These are phyloP conservation scores for Ambrosia artemisiifolia DNA, from an alignment of 129 eudicot species.

Conservation along the genomic window DNA sequence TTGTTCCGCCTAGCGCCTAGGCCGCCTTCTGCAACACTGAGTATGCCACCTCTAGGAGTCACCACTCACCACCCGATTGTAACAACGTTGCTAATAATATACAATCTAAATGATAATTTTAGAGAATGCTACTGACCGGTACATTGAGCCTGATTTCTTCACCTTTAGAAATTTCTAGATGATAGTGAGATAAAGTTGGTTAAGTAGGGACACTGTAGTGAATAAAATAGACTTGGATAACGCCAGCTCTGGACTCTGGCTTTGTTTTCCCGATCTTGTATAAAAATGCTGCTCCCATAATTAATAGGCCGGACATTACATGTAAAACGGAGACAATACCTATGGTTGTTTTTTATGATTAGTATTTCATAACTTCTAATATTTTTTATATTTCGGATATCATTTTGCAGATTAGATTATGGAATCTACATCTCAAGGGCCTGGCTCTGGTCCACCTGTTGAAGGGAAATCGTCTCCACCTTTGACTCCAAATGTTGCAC, in stretches of 20 bases:
- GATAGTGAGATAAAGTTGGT: not conserved
- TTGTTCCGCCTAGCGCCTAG: too few species aligned
- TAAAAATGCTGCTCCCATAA: not conserved
- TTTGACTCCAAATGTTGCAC: slow-evolving; percentile 23
- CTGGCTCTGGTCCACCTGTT: slow-evolving; percentile 27
- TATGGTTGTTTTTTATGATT: slow-evolving; percentile 1
- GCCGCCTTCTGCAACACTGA: too few species aligned
- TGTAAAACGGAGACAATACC: not conserved
- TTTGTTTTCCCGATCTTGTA: slow-evolving; percentile 6
- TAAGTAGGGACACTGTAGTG: not conserved
- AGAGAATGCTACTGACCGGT: not conserved
- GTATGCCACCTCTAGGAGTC: not conserved
- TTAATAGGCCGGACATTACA: not conserved
- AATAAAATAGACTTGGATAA: not conserved
- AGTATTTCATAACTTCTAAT: not conserved
- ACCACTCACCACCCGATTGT: not conserved
- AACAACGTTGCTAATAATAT: not conserved
- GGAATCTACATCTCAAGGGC: slow-evolving; percentile 39
- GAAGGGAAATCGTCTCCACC: slow-evolving; percentile 29
- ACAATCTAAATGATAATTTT: not conserved
- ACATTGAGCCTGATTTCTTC: not conserved
- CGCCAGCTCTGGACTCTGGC: not conserved
- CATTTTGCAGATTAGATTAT: slow-evolving; percentile 32
- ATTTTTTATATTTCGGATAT: not conserved
- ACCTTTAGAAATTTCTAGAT: slow-evolving; percentile 1